Conservation (phyloP, 768 basidiomycete species). For the Collybiopsis confluens region DNA sequence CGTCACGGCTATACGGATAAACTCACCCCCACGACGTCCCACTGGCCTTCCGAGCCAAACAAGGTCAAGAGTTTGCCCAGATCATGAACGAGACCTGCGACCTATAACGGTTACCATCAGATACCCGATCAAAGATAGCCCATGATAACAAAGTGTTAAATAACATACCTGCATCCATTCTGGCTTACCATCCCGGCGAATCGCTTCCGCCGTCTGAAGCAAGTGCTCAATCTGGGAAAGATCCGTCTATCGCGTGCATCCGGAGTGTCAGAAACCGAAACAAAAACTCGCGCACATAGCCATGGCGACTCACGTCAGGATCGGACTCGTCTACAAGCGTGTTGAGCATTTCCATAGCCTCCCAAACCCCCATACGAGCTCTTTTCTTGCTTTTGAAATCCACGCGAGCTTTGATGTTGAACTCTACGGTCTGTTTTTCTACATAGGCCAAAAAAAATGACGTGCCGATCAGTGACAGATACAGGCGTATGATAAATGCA, state of each 20-base stretch:
- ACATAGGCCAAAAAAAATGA: not conserved
- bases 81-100: conserved; percentile 84
- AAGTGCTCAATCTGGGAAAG: conserved; percentile 88
- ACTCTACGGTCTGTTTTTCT: conserved; percentile 88
- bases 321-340: conserved; percentile 89
- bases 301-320: conserved; percentile 65
- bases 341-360: conserved; percentile 83
- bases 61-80: conserved; percentile 84
- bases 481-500: too few species aligned
- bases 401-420: conserved; percentile 74
- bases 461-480: too few species aligned
- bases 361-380: conserved; percentile 81
- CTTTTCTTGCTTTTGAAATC: conserved; percentile 65
- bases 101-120: conserved; percentile 26
- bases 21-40: conserved; percentile 89
- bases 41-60: conserved; percentile 85
- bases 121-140: not conserved
- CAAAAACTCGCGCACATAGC: not conserved
- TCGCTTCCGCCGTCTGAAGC: conserved; percentile 88
- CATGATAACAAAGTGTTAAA: not conserved
- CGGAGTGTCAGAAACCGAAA: conserved; percentile 9
- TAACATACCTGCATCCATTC: conserved; percentile 79
- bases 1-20: too few species aligned
- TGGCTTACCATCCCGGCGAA: conserved; percentile 79
- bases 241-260: conserved; percentile 43